Evolutionary conservation across 495 filamentous ascomycete species (phyloP), one percentile per base, ranked within the genome.

Genomic region (Aspergillus nanangensis): DNA sequence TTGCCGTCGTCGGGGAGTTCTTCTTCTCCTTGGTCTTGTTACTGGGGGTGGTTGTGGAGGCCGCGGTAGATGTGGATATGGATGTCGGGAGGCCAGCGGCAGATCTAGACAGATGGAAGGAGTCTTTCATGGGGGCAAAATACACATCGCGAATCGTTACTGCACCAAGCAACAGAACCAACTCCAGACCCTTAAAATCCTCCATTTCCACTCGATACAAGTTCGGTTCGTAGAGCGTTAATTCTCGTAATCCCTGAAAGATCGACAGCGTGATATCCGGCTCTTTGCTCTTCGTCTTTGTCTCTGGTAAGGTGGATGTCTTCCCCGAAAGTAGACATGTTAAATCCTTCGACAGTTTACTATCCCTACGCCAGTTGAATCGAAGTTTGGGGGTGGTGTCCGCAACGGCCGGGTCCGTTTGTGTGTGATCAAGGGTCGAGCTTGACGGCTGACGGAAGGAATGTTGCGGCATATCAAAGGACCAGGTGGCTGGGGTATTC

Each of bases 201-300:
- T 97, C 92, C 55, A 96, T 82, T 32, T 96, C 91, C 3, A 96
- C 86, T 1, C 93, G 75, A 36, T 84, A 83, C 21, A 97, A 71
- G 58, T 97, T 96, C 14, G 92, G 86, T 67, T 97, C 86, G 67
- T 96, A 96, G 32, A 98, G 70, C 11, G 92, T 94, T 23, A 97
- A 58, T 48, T 87, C 85, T 23, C 75, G 77, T 23, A 86, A 61
- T 1, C 71, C 66, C 25, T 74, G 65, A 71, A 92, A 96, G 44
- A 97, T 72, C 0, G 87, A 88, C 14, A 97, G 73, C 4, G 88
- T 90, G 51, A 97, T 96, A 66, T 97, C 93, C 8, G 93, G 92
- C 64, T 98, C 94, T 55, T 84, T 86, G 63, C 75, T 82, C 70
- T 87, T 90, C 56, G 80, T 72, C 47, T 76, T 90, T 47, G 71